Evolutionary conservation across 208 protist genomes (phyloP).

Genomic region (Strigomonas galati): DNA sequence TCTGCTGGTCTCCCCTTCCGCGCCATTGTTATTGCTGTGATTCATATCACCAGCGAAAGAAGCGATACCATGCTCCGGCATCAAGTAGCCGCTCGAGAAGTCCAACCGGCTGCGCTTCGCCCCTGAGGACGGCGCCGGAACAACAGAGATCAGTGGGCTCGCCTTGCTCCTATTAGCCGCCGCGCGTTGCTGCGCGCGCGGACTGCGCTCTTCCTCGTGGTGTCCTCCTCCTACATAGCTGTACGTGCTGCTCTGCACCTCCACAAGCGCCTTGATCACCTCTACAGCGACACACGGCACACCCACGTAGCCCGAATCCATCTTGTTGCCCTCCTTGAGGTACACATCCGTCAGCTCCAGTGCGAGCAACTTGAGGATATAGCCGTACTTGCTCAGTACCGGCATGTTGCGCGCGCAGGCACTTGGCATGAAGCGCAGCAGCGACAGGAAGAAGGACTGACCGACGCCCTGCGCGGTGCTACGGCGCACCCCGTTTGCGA

Average conservation of each 20-base stretch:
- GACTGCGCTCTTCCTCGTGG: neutral
- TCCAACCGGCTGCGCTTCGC: neutral
- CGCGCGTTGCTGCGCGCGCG: neutral
- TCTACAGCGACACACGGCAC: slow-evolving; percentile 12
- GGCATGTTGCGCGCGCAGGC: slow-evolving; percentile 26
- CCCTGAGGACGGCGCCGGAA: neutral
- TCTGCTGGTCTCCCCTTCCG: neutral
- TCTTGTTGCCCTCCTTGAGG: slow-evolving; percentile 27
- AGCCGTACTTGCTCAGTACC: slow-evolving; percentile 84
- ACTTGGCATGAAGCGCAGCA: slow-evolving; percentile 50
- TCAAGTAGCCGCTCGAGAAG: neutral
- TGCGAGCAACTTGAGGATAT: slow-evolving; percentile 78
- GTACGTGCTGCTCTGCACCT: slow-evolving; percentile 5
- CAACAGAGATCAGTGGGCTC: neutral
- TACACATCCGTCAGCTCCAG: slow-evolving; percentile 60
- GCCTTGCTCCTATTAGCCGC: neutral
- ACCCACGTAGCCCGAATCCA: neutral
- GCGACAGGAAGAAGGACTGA: slow-evolving; percentile 59
- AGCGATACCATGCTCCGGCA: slow-evolving; percentile 2
- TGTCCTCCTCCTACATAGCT: neutral
- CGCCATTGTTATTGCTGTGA: neutral
- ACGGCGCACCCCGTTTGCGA: slow-evolving; percentile 34
- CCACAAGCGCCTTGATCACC: slow-evolving; percentile 47
- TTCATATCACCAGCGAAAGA: neutral
- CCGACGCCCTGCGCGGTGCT: slow-evolving; percentile 19